Conservation (phyloP, 805 yeast genomes). For the Danielia oregonensis region DNA sequence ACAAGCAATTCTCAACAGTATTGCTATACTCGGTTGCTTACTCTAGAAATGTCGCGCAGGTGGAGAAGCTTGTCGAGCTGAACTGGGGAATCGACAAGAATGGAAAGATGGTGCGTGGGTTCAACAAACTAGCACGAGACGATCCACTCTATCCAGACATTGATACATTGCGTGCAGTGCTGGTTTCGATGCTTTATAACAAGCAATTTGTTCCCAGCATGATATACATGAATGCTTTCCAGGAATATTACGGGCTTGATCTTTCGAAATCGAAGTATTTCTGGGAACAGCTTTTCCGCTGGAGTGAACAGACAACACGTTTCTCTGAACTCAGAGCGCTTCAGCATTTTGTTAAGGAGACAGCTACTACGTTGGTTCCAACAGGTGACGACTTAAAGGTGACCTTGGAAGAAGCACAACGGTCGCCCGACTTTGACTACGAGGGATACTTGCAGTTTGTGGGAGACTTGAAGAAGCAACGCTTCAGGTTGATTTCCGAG, state of each 20-base stretch:
- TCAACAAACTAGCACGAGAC: constrained; percentile 4
- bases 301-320: constrained; percentile 35
- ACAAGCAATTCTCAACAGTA: constrained; percentile 20
- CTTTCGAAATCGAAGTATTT: constrained; percentile 21
- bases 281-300: constrained; percentile 36
- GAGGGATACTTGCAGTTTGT: constrained; percentile 30
- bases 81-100: constrained; percentile 29
- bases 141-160: constrained; percentile 23
- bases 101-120: constrained; percentile 18
- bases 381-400: constrained; percentile 5
- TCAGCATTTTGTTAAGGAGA: constrained; percentile 22
- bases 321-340: constrained; percentile 26
- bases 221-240: constrained; percentile 34
- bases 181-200: constrained; percentile 32
- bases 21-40: constrained; percentile 35
- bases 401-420: constrained; percentile 25
- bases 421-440: constrained; percentile 35
- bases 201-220: constrained; percentile 28
- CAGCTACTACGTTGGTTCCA: constrained; percentile 9
- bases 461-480: constrained; percentile 20
- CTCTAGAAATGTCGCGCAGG: constrained; percentile 17
- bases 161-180: constrained; percentile 25
- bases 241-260: constrained; percentile 24
- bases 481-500: constrained; percentile 25
- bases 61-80: constrained; percentile 22